A percentile compares a stretch with the other conserved stretches of the same genome.
Evolutionary conservation across 78 protist genomes (phyloP).

Genomic region (slime mould (Dictyostelium discoideum)): DNA sequence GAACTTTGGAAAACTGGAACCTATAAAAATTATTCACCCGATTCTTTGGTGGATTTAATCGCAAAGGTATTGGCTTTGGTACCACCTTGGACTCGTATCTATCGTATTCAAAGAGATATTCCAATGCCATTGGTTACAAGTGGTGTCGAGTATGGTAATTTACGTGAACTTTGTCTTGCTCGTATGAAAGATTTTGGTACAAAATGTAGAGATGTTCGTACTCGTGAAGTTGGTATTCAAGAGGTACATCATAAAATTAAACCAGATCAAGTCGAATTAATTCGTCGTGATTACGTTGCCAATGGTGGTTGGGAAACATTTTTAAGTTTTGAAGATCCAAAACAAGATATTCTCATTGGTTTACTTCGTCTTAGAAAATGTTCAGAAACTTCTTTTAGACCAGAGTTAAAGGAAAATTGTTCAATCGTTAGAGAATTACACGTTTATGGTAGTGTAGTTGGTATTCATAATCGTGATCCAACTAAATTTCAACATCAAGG

Average conservation of each 20-base stretch:
- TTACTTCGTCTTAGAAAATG: conserved; percentile 94
- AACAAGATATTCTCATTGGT: conserved; percentile 95
- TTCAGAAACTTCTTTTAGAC: conserved; percentile 79
- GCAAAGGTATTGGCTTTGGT: conserved; percentile 89
- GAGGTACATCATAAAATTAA: conserved; percentile 79
- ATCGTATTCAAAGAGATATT: conserved; percentile 97
- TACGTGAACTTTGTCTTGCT: conserved; percentile 91
- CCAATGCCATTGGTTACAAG: conserved; percentile 96
- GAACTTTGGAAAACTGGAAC: conserved; percentile 93
- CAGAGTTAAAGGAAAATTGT: conserved; percentile 83
- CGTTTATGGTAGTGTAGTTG: conserved; percentile 95
- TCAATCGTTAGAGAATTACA: conserved; percentile 98
- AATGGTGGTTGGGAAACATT: conserved; percentile 98
- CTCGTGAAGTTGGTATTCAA: conserved; percentile 94
- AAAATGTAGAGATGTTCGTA: conserved; percentile 91
- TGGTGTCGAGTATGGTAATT: conserved; percentile 97
- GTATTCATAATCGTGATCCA: conserved; percentile 89
- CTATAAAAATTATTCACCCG: conserved; percentile 88
- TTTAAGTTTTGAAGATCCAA: conserved; percentile 96
- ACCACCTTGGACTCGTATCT: conserved; percentile 98
- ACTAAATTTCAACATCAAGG: conserved; percentile 96
- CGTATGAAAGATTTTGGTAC: conserved; percentile 89
- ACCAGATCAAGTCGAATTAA: conserved; percentile 93
- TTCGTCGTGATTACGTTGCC: conserved; percentile 96
- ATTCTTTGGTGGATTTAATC: conserved; percentile 83